A percentile compares a stretch with the other conserved stretches of the same genome.
Conservation (phyloP, 2,329 filamentous ascomycete genomes). For the Hypoxylon sp. region DNA sequence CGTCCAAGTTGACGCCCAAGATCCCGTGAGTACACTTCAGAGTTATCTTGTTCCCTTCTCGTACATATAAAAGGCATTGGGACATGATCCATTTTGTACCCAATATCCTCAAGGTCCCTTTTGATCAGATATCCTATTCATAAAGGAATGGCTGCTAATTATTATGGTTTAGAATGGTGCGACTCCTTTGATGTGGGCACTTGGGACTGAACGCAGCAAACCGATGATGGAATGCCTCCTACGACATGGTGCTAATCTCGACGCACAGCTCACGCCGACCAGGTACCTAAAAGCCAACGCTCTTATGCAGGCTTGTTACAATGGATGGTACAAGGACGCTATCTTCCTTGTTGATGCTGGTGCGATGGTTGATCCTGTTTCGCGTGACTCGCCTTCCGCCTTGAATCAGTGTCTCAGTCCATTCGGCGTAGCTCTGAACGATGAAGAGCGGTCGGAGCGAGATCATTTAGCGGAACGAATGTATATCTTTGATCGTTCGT, state of each 20-base stretch:
- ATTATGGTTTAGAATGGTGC: background rate
- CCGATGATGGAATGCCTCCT: slow-evolving; percentile 6
- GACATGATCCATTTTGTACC: background rate
- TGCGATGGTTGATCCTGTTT: background rate
- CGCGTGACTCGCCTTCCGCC: background rate
- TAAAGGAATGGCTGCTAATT: background rate
- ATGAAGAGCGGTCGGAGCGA: no score
- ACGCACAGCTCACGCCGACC: background rate
- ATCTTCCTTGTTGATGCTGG: slow-evolving; percentile 9
- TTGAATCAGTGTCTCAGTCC: background rate
- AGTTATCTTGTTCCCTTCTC: background rate
- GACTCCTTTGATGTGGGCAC: slow-evolving; percentile 21
- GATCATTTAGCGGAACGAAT: no score
- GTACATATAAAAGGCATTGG: background rate
- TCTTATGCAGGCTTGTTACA: background rate
- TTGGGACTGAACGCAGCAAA: slow-evolving; percentile 1
- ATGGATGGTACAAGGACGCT: slow-evolving; percentile 13
- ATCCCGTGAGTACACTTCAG: background rate
- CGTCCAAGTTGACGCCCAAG: background rate
- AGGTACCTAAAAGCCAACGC: background rate
- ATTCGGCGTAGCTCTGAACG: background rate
- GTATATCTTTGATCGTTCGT: no score
- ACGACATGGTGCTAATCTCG: slow-evolving; percentile 7
- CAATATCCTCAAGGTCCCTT: background rate
- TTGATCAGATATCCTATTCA: background rate